Evolutionary conservation across 208 protist species (phyloP).

Genomic region (Acanthamoeba polyphaga): DNA sequence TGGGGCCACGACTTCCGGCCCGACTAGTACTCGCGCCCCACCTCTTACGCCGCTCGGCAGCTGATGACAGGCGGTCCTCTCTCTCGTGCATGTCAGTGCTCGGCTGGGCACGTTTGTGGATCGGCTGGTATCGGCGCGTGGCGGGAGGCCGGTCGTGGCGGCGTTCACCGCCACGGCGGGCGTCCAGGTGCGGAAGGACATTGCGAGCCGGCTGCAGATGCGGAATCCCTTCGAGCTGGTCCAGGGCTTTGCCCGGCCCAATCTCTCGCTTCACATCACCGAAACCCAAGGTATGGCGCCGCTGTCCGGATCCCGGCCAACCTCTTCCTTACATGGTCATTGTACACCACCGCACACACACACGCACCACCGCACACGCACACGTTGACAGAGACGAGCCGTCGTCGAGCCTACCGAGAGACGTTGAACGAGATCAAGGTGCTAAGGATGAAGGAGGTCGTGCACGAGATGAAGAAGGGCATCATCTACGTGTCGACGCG

Average conservation of each 20-base stretch:
- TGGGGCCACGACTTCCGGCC: constrained; percentile 95
- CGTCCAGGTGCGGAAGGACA: constrained; percentile 29
- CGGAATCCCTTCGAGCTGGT: constrained; percentile 13
- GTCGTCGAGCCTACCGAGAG: neutral
- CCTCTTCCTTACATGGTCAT: too few species aligned
- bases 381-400: neutral
- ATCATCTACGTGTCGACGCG: constrained; percentile 51
- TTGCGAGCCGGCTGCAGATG: neutral
- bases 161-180: constrained; percentile 67
- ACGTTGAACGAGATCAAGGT: constrained; percentile 50
- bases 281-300: neutral
- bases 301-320: too few species aligned
- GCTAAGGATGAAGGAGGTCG: constrained; percentile 54
- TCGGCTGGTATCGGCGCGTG: neutral
- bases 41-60: neutral
- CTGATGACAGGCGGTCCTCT: neutral
- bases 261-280: constrained; percentile 16
- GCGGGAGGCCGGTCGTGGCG: neutral
- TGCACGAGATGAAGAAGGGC: constrained; percentile 62
- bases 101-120: neutral
- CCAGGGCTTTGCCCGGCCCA: constrained; percentile 55
- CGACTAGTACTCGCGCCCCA: constrained; percentile 84
- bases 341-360: neutral
- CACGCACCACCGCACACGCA: neutral
- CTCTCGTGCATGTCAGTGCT: neutral